Conservation (phyloP, 1,284 basidiomycete species). For the Coriolopsis trogii region DNA sequence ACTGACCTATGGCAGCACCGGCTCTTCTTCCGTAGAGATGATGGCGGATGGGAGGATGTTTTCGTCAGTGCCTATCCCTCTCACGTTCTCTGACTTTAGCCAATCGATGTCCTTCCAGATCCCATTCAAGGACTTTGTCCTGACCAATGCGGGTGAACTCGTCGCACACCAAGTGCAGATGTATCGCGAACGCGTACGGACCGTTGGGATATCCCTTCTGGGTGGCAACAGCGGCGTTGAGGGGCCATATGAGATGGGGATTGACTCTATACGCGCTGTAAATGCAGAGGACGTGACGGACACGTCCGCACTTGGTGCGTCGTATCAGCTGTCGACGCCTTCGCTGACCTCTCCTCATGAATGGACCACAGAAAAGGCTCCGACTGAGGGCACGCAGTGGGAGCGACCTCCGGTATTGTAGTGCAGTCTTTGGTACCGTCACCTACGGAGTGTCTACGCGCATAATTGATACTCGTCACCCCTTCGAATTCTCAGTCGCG, state of each 20-base stretch:
- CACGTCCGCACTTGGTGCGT: slow-evolving; percentile 32
- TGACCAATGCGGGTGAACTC: slow-evolving; percentile 83
- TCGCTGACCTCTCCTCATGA: neutral
- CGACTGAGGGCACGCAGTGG: slow-evolving; percentile 34
- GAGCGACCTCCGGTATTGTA: slow-evolving; percentile 24
- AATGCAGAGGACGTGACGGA: slow-evolving; percentile 55
- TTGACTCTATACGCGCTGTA: slow-evolving; percentile 70
- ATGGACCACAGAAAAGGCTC: slow-evolving; percentile 36
- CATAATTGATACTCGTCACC: too few species aligned
- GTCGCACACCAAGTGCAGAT: slow-evolving; percentile 71
- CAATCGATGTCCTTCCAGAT: slow-evolving; percentile 53
- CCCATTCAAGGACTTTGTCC: slow-evolving; percentile 79
- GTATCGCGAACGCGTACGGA: slow-evolving; percentile 75
- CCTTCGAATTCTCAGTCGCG: too few species aligned
- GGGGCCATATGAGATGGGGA: slow-evolving; percentile 75
- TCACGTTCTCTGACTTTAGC: slow-evolving; percentile 2
- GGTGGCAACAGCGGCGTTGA: slow-evolving; percentile 75
- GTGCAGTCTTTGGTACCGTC: too few species aligned
- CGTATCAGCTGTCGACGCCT: neutral
- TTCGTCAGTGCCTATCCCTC: slow-evolving; percentile 54
- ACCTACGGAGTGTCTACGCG: too few species aligned
- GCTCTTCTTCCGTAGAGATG: slow-evolving; percentile 71
- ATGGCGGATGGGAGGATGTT: slow-evolving; percentile 84
- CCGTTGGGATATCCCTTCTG: slow-evolving; percentile 82
- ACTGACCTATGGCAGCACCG: slow-evolving; percentile 91